A percentile compares a stretch with the other conserved stretches of the same genome.
phyloP scores from a whole-genome alignment of 345 rosid genomes.

The Eucalyptus regnans region DNA sequence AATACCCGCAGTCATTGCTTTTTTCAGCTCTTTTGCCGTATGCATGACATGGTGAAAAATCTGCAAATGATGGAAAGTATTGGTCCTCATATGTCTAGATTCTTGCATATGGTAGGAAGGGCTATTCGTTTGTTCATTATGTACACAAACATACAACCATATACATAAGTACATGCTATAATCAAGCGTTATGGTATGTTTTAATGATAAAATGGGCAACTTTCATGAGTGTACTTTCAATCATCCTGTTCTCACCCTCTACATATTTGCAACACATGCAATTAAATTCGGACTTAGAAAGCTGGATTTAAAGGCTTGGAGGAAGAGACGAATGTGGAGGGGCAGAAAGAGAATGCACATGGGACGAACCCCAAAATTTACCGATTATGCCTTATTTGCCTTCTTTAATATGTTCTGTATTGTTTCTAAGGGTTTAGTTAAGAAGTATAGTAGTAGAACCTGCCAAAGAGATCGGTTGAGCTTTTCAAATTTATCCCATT shows the following conservation, averaged over 20 bases:
- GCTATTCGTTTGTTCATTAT: background rate
- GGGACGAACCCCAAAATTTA: background rate
- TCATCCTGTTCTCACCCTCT: background rate
- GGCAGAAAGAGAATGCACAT: background rate
- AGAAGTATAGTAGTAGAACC: background rate
- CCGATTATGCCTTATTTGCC: background rate
- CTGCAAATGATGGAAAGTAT: background rate
- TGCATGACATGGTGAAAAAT: background rate
- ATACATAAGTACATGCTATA: background rate
- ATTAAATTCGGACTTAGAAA: background rate
- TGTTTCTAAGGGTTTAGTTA: background rate
- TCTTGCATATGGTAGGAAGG: background rate
- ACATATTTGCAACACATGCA: background rate
- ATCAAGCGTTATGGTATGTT: background rate
- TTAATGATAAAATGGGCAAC: background rate
- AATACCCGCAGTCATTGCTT: background rate
- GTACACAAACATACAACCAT: background rate
- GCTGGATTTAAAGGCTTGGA: background rate
- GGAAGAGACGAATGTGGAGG: background rate
- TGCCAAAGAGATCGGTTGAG: background rate
- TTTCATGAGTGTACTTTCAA: background rate
- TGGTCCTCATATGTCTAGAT: background rate
- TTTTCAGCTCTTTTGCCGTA: background rate
- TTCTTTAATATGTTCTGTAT: background rate
- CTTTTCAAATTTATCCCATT: background rate